Conservation (phyloP, 1,284 basidiomycete genomes). For the Austropuccinia psidii region DNA sequence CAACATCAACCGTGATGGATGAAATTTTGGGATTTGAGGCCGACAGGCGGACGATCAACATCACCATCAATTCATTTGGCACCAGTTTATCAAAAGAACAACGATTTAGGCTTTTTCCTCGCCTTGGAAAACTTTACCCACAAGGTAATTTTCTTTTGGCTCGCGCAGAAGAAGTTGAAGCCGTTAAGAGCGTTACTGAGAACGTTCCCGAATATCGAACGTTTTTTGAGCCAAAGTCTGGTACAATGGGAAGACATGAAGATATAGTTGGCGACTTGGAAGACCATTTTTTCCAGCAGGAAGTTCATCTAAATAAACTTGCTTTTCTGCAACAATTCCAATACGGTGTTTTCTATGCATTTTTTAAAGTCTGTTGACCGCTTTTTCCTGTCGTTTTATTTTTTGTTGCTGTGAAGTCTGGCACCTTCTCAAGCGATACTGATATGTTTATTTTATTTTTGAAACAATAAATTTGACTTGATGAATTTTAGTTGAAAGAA, state of each 20-base stretch:
- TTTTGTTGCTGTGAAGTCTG: not conserved
- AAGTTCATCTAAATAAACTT: constrained; percentile 87
- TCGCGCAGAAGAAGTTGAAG: constrained; percentile 88
- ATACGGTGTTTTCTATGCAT: constrained; percentile 82
- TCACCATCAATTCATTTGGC: constrained; percentile 98
- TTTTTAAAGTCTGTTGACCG: constrained; percentile 58
- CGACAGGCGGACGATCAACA: constrained; percentile 92
- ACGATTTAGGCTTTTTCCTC: constrained; percentile 89
- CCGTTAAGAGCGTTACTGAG: constrained; percentile 81
- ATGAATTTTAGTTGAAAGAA: constrained; percentile 65
- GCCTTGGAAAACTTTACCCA: constrained; percentile 86
- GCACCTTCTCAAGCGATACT: not conserved
- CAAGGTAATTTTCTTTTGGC: constrained; percentile 92
- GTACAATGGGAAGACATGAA: constrained; percentile 45
- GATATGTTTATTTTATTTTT: not conserved
- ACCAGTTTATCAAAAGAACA: constrained; percentile 92
- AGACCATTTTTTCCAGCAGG: constrained; percentile 89
- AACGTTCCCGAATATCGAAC: constrained; percentile 77
- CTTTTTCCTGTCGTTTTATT: not conserved
- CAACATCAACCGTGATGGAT: constrained; percentile 83
- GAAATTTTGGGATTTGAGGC: constrained; percentile 90
- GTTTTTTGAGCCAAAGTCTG: constrained; percentile 65
- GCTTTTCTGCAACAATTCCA: constrained; percentile 75
- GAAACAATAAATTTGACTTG: no score
- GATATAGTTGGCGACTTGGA: constrained; percentile 60